These are phyloP conservation scores for Cladobotryum protrusum DNA, from an alignment of 2,329 filamentous ascomycete genomes.

Conservation along the genomic window DNA sequence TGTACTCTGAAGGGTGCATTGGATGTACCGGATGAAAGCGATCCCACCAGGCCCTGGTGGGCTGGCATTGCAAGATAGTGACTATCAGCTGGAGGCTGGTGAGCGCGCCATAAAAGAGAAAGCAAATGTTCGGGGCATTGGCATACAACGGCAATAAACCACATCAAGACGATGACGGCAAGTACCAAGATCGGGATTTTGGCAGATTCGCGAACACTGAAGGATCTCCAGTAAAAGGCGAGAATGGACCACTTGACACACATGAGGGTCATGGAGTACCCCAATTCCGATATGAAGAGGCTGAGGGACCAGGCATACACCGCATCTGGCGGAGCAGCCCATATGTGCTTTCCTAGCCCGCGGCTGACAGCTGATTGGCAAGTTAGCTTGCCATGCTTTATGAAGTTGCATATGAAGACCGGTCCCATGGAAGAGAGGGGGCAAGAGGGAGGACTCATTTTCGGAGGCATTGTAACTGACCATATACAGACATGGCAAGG, in stretches of 20 bases:
- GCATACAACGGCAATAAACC: conserved; percentile 19
- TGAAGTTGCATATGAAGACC: too few relatives aligned
- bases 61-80: conserved; percentile 15
- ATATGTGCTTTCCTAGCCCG: conserved; percentile 19
- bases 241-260: conserved; percentile 20
- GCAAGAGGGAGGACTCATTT: too few relatives aligned
- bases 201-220: conserved; percentile 17
- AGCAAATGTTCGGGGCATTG: not conserved
- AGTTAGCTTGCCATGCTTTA: not conserved
- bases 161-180: conserved; percentile 12
- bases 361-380: conserved; percentile 13
- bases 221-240: conserved; percentile 21
- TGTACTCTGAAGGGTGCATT: conserved; percentile 8
- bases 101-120: not conserved
- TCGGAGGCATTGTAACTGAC: conserved; percentile 9
- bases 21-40: conserved; percentile 14
- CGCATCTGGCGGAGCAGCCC: conserved; percentile 16
- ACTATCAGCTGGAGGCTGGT: conserved; percentile 12
- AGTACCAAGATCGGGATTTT: conserved; percentile 15
- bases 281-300: conserved; percentile 18
- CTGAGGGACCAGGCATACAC: conserved; percentile 16
- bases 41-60: conserved; percentile 16
- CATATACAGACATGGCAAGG: conserved; percentile 13
- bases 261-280: conserved; percentile 15
- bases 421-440: not conserved